Conservation (phyloP, 2,329 filamentous ascomycete genomes). For the Diaporthe sp. region DNA sequence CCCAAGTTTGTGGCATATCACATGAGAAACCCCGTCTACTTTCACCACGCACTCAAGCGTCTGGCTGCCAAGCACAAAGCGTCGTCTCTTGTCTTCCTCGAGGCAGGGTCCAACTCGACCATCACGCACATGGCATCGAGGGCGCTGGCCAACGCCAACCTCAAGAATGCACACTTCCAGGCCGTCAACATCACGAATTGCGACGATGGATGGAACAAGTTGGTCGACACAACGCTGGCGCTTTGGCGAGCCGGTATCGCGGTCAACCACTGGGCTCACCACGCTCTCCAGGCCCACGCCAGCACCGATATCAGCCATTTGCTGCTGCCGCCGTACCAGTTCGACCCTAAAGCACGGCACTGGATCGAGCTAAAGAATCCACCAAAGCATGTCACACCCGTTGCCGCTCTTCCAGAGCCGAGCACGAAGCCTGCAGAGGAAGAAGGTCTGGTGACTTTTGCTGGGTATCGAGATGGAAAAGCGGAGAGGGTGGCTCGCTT, state of each 20-base stretch:
- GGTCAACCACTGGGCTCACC: constrained; percentile 51
- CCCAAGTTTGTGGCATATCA: constrained; percentile 46
- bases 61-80: not conserved
- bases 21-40: constrained; percentile 56
- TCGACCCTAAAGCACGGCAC: constrained; percentile 47
- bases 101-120: constrained; percentile 53
- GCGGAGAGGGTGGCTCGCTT: constrained; percentile 45
- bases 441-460: constrained; percentile 35
- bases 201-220: constrained; percentile 25
- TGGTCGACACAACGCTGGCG: constrained; percentile 41
- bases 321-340: constrained; percentile 54
- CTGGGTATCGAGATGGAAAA: constrained; percentile 34
- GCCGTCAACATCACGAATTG: constrained; percentile 38
- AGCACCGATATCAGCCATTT: constrained; percentile 37
- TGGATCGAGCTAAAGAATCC: constrained; percentile 49
- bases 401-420: not conserved
- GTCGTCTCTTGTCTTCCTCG: constrained; percentile 47
- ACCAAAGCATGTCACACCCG: constrained; percentile 28
- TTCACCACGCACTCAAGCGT: constrained; percentile 46
- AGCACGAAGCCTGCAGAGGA: constrained; percentile 29
- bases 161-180: constrained; percentile 37
- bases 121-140: constrained; percentile 47
- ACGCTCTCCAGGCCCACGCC: constrained; percentile 38
- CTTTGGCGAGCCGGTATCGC: constrained; percentile 54
- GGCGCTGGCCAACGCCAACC: constrained; percentile 35